Evolutionary conservation across 2,329 filamentous ascomycete species (phyloP), one percentile per base, ranked within the genome.

Genomic region (Colletotrichum plurivorum): DNA sequence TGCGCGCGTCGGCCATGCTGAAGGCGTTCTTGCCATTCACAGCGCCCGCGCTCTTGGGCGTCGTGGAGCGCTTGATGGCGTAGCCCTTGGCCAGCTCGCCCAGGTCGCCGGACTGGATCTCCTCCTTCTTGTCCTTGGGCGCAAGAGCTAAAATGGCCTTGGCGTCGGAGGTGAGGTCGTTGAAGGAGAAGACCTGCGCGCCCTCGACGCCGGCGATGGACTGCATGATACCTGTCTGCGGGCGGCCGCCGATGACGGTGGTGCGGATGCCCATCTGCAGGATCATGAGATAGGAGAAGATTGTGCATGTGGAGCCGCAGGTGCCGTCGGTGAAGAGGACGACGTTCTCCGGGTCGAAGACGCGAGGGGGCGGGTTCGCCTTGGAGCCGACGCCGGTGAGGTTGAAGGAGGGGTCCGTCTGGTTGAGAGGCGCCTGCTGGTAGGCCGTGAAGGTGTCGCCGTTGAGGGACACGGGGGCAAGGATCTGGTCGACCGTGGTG

Each of bases 231-330:
- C 84, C 81, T 10, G 77, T 75, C 60, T 78, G 78, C 27, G 82
- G 81, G 1, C 78, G 77, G 1, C 86, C 86, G 57, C 86, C 86
- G 36, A 85, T 77, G 3, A 80, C 81, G n/a, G 85, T 81, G 1
- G 83, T 84, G 72, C 83, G 83, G 16, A 87, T 80, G 59, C 82
- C 82, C 45, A 79, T 81, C 72, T 87, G 82, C 20, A 83, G 78
- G 54, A 84, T 84, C 80, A 89, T 82, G 52, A 88, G 78, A 71
- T 89, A 87, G 2, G 81, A 80, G 74, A 89, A 88, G 45, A 88
- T 82, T 15, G 85, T 83, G 75, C 87, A 89, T 2, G 87, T 86
- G 1, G 84, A 87, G 16, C 83, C 84, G 73, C 87, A 89, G 62
- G 84, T 84, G 39, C 86, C 86, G 71, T 89, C 86, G 1, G 84